These are phyloP conservation scores for Leishmania mexicana DNA, from an alignment of 208 protist genomes.

Conservation along the genomic window DNA sequence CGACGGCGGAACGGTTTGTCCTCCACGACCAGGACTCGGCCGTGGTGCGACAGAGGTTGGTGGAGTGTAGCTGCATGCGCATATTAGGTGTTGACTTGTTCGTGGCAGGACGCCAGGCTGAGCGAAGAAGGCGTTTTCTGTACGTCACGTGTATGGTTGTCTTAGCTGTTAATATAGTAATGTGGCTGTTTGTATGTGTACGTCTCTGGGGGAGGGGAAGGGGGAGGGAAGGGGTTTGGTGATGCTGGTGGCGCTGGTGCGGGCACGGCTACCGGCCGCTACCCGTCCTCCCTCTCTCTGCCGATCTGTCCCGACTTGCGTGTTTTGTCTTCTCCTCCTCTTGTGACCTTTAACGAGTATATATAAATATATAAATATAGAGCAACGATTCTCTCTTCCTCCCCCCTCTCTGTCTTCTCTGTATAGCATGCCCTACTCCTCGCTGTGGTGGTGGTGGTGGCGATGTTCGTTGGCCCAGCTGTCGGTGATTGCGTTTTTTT, in stretches of 20 bases:
- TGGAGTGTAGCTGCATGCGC: too few relatives aligned
- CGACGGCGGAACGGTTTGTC: too few relatives aligned
- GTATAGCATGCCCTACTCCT: too few relatives aligned
- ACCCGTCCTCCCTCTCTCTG: not conserved
- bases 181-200: not conserved
- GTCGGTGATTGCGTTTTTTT: not conserved
- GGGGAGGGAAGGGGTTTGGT: not conserved
- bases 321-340: not conserved
- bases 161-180: not conserved
- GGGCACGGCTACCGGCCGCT: not conserved
- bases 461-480: not conserved
- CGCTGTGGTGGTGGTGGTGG: not conserved
- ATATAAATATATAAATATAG: constrained; percentile 1
- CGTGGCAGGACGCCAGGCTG: too few relatives aligned
- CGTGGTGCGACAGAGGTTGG: too few relatives aligned
- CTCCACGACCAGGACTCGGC: too few relatives aligned
- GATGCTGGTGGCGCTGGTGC: not conserved
- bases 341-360: not conserved
- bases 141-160: not conserved
- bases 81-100: too few relatives aligned
- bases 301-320: too few relatives aligned
- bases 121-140: too few relatives aligned
- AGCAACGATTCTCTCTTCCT: not conserved
- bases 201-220: not conserved
- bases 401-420: not conserved